These are phyloP conservation scores for Sclerotinia minor DNA, from an alignment of 2,329 filamentous ascomycete species.

Conservation along the genomic window DNA sequence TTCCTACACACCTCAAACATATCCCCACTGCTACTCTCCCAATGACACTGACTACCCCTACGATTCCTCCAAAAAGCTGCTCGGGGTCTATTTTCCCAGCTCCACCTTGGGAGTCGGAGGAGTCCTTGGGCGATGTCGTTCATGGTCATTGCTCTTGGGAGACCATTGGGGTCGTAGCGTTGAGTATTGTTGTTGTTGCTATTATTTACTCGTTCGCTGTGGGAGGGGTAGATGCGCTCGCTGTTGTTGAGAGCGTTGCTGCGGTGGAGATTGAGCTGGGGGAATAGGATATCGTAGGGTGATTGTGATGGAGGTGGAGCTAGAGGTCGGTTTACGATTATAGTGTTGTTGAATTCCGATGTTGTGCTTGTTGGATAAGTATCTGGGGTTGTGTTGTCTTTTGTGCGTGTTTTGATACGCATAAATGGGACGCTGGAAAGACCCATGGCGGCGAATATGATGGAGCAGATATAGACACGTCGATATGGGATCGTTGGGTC, in stretches of 20 bases:
- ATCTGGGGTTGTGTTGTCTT: neutral
- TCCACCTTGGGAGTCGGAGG: slow-evolving; percentile 33
- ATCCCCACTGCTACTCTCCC: slow-evolving; percentile 17
- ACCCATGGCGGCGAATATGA: slow-evolving; percentile 47
- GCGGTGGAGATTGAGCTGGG: neutral
- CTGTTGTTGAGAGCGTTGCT: neutral
- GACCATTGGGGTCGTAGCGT: slow-evolving; percentile 1
- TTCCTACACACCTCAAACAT: slow-evolving; percentile 33
- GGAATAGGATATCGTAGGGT: neutral
- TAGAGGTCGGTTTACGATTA: neutral
- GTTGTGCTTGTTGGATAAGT: neutral
- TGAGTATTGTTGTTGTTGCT: neutral
- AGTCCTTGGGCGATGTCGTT: slow-evolving; percentile 21
- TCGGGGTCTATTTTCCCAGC: slow-evolving; percentile 28
- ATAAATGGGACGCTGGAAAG: slow-evolving; percentile 54
- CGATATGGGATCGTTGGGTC: slow-evolving; percentile 52
- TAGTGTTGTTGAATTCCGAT: neutral
- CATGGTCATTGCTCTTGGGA: slow-evolving; percentile 5
- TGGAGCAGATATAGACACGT: slow-evolving; percentile 52
- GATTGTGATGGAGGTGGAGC: neutral
- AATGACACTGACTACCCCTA: slow-evolving; percentile 19
- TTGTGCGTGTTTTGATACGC: slow-evolving; percentile 46
- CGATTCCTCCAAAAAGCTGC: slow-evolving; percentile 1
- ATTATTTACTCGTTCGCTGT: neutral
- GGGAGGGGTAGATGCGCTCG: slow-evolving; percentile 15